These are phyloP conservation scores for Pseudozyma sp. DNA, from an alignment of 1,284 basidiomycete species.

Conservation along the genomic window DNA sequence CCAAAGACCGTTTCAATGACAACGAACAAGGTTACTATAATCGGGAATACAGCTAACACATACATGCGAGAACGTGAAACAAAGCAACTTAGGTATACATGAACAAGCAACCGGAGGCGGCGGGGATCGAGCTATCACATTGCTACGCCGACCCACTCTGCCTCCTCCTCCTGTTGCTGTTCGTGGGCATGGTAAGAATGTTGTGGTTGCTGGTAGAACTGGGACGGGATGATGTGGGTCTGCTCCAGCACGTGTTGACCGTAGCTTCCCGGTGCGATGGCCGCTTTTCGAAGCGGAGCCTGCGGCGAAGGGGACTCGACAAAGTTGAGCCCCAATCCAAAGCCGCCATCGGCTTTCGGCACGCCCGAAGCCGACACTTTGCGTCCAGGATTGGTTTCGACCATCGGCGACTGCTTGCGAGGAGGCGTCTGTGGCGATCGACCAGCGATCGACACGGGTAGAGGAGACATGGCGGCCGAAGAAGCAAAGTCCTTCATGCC, in stretches of 20 bases:
- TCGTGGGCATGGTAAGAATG: conserved; percentile 5
- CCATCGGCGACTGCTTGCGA: conserved; percentile 13
- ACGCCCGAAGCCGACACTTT: conserved; percentile 41
- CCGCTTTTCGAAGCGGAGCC: conserved; percentile 21
- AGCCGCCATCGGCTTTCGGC: conserved; percentile 31
- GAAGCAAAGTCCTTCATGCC: conserved; percentile 33
- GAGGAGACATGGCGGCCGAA: conserved; percentile 39
- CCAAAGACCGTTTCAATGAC: too few relatives aligned
- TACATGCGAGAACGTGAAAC: neutral
- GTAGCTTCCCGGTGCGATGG: conserved; percentile 28
- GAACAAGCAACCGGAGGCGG: neutral
- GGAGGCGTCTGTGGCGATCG: conserved; percentile 48
- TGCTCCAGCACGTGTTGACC: conserved; percentile 18
- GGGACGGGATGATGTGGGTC: conserved; percentile 8
- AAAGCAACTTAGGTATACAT: neutral
- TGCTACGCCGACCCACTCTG: conserved; percentile 45
- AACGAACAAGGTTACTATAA: too few relatives aligned
- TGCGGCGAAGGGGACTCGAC: conserved; percentile 43
- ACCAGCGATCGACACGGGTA: conserved; percentile 48
- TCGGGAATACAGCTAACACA: too few relatives aligned
- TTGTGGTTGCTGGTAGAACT: conserved; percentile 5
- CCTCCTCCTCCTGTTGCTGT: conserved; percentile 26
- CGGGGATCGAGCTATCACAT: conserved; percentile 30
- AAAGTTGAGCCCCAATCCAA: conserved; percentile 53
- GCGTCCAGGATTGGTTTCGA: conserved; percentile 16